A percentile compares a stretch with the other conserved stretches of the same genome.
These are phyloP conservation scores for Kwoniella pini DNA, from an alignment of 768 basidiomycete species.

Conservation along the genomic window DNA sequence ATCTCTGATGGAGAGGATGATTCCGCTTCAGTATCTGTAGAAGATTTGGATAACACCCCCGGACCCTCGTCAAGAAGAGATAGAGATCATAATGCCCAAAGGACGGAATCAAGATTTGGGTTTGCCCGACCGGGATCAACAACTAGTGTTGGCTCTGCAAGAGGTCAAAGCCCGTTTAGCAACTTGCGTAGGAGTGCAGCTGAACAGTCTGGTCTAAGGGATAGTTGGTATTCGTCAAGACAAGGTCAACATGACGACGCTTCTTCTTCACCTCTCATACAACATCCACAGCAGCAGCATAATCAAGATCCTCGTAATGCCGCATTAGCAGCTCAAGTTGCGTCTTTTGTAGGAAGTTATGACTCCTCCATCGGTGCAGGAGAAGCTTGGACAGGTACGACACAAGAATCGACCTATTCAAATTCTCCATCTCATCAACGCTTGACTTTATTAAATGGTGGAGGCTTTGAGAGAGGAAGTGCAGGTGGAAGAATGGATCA, in stretches of 20 bases:
- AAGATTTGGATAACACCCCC: constrained; percentile 10
- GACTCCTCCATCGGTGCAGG: constrained; percentile 12
- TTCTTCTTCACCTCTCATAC: neutral
- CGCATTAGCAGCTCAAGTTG: constrained; percentile 22
- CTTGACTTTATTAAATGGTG: constrained; percentile 5
- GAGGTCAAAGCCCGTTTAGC: constrained; percentile 43
- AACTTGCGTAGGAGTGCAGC: constrained; percentile 18
- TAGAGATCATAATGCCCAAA: constrained; percentile 22
- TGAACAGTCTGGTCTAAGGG: constrained; percentile 19
- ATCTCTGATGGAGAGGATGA: constrained; percentile 11
- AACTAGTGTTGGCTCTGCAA: neutral
- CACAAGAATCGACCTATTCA: constrained; percentile 13
- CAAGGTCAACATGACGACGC: neutral
- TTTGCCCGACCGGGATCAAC: constrained; percentile 36
- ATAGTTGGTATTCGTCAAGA: constrained; percentile 20
- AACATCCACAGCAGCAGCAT: constrained; percentile 8
- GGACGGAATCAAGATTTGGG: constrained; percentile 45
- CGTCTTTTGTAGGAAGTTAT: constrained; percentile 27
- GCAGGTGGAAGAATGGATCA: constrained; percentile 14
- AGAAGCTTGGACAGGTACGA: constrained; percentile 5
- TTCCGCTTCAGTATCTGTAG: neutral
- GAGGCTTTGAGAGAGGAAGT: constrained; percentile 13
- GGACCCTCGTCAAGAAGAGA: constrained; percentile 16
- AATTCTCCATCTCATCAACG: constrained; percentile 16
- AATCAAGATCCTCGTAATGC: constrained; percentile 10